Conservation (phyloP, 2,329 filamentous ascomycete species). For the Cryphonectria radicalis region DNA sequence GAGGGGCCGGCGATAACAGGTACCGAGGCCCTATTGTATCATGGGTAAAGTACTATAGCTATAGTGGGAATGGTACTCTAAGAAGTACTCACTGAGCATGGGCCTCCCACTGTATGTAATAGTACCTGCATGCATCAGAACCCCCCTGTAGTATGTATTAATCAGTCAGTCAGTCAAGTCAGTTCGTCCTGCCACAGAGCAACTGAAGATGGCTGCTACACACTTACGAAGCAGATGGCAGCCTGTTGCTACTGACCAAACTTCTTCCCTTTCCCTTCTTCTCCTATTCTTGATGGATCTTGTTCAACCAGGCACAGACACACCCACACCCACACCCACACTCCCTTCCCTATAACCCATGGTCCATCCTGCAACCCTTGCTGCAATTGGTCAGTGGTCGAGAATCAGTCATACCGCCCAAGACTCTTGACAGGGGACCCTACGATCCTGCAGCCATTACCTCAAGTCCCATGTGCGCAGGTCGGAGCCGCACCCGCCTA, state of each 20-base stretch:
- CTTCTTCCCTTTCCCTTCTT: too few species aligned
- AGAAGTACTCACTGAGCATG: not conserved
- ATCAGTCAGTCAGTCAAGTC: too few species aligned
- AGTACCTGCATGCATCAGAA: not conserved
- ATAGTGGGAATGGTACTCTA: not conserved
- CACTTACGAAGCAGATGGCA: not conserved
- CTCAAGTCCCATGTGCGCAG: not conserved
- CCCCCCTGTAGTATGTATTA: too few species aligned
- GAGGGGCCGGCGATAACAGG: not conserved
- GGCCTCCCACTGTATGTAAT: not conserved
- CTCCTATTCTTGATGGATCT: not conserved
- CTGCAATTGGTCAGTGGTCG: not conserved
- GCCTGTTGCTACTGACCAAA: not conserved
- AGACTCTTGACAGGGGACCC: slow-evolving; percentile 5
- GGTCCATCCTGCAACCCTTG: not conserved
- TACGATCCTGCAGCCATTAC: slow-evolving; percentile 5
- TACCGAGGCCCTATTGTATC: not conserved
- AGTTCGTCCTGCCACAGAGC: not conserved
- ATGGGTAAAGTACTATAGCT: not conserved
- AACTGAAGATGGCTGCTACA: not conserved
- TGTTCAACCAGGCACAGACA: not conserved
- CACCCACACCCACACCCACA: not conserved
- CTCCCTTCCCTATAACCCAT: not conserved
- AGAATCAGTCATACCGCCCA: slow-evolving; percentile 13
- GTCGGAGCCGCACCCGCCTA: slow-evolving; percentile 13